Base-by-base conservation (phyloP, 768 basidiomycete species). In the Tricholoma furcatifolium region DNA sequence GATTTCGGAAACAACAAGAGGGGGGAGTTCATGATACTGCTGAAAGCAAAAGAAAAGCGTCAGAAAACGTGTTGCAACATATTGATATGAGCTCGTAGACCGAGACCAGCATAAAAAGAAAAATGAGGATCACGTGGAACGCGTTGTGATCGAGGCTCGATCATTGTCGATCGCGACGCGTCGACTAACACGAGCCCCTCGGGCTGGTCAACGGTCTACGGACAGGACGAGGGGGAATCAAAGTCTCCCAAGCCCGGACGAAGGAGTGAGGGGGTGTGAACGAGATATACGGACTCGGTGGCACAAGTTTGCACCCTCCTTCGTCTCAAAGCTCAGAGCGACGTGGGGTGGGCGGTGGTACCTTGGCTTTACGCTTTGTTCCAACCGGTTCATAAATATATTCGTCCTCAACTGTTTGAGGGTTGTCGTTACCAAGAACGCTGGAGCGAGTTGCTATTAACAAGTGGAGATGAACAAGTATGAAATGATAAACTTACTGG, bases 271-370 rank as follows among this genome's bases (percentile, higher is more conserved):
- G 62, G n/a, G 70, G 70, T 70, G 70, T 65, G 73, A 74, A 70
- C 64, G 72, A 76, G 80, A 77, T 72, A 81, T 82, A 88, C 87
- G 80, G 82, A 88, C 82, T 81, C 72, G 82, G 77, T 83, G 74
- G 76, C 70, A 75, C 74, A 73, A 70, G 68, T 71, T 74, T 70
- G 69, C 72, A 64, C 57, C 83, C 90, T 83, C 88, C 90, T 87
- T 91, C 90, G 89, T 90, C 90, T 91, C 86, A 91, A 80, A 91
- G 85, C 86, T 90, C 88, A 75, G 88, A 86, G 80, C 87, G 89
- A 82, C 88, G 88, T 77, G 82, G 82, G 76, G 76, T 75, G 76
- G 86, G 83, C 75, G 87, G 82, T 72, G 88, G 82, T 92, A 92
- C 90, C 90, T 92, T 92, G 84, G 83, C 74, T 85, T 85, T 91